phyloP scores from a whole-genome alignment of 176 grass and related monocot genomes.

The Hordeum marinum region DNA sequence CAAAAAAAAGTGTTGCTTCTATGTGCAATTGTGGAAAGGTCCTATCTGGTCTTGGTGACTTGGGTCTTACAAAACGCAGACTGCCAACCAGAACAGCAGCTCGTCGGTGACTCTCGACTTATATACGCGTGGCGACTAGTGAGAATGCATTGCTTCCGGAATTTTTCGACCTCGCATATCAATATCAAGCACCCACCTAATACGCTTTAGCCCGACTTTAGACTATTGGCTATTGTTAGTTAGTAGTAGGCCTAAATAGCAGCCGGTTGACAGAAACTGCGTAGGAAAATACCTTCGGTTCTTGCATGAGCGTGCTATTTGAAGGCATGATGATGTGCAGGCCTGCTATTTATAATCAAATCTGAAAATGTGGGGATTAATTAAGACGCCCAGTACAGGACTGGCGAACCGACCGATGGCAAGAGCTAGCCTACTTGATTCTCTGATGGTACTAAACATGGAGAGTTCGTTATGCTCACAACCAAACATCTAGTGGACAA shows the following conservation, averaged over 20 bases:
- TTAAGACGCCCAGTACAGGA: constrained; percentile 1
- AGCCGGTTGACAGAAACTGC: background rate
- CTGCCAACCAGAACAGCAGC: background rate
- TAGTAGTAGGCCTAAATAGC: background rate
- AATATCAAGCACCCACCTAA: background rate
- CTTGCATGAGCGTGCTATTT: background rate
- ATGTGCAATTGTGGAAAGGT: background rate
- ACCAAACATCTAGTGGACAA: background rate
- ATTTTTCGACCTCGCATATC: background rate
- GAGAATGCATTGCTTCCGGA: constrained; percentile 1
- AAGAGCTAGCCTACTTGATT: constrained; percentile 40
- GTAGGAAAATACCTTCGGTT: background rate
- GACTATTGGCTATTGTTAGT: background rate
- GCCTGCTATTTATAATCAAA: background rate
- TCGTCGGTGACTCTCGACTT: background rate
- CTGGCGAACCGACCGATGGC: constrained; percentile 13
- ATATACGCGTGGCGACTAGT: background rate
- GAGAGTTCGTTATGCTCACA: background rate
- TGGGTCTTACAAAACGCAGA: constrained; percentile 6
- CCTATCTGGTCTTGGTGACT: background rate
- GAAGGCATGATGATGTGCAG: background rate
- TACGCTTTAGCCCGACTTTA: background rate
- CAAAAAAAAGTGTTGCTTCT: background rate
- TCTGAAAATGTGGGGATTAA: background rate
- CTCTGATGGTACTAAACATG: background rate